A percentile compares a stretch with the other conserved stretches of the same genome.
Evolutionary conservation across 228 moss, liverwort and hornwort species (phyloP).

Genomic region (Sphagnum fallax): DNA sequence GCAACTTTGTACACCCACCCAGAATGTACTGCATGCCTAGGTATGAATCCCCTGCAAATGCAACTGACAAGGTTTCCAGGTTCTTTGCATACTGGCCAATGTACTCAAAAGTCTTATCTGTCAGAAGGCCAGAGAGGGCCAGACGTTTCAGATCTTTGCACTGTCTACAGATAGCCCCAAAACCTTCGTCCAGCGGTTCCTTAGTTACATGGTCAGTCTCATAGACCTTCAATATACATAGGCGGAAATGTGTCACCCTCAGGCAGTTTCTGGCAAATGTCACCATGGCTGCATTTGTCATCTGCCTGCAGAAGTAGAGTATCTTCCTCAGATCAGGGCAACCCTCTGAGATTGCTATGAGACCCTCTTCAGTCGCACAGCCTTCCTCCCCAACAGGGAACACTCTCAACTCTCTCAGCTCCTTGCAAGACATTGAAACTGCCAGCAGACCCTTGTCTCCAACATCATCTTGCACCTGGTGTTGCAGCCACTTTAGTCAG

Average conservation of each 20-base stretch:
- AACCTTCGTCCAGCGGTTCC: slow-evolving; percentile 68
- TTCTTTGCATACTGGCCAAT: slow-evolving; percentile 75
- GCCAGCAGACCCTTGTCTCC: slow-evolving; percentile 68
- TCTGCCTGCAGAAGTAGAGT: slow-evolving; percentile 92
- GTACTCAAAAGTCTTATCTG: slow-evolving; percentile 73
- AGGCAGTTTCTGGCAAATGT: slow-evolving; percentile 68
- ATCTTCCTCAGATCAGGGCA: slow-evolving; percentile 81
- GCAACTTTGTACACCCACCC: slow-evolving; percentile 65
- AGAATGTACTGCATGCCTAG: slow-evolving; percentile 76
- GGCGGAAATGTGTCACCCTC: slow-evolving; percentile 70
- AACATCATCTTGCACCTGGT: slow-evolving; percentile 83
- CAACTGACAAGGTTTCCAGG: slow-evolving; percentile 77
- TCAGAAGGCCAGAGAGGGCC: slow-evolving; percentile 71
- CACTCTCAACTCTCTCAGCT: slow-evolving; percentile 77
- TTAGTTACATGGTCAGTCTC: slow-evolving; percentile 44
- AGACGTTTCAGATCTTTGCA: slow-evolving; percentile 69
- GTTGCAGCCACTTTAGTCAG: not conserved
- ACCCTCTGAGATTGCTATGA: slow-evolving; percentile 79
- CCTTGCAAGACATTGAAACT: slow-evolving; percentile 60
- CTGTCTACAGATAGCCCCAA: slow-evolving; percentile 64
- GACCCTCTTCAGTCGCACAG: slow-evolving; percentile 58
- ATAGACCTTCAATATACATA: slow-evolving; percentile 61
- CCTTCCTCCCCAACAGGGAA: slow-evolving; percentile 54
- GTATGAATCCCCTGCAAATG: slow-evolving; percentile 73
- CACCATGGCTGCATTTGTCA: slow-evolving; percentile 76